Evolutionary conservation across 2,329 filamentous ascomycete genomes (phyloP).

Genomic region (Xylaria sp.): DNA sequence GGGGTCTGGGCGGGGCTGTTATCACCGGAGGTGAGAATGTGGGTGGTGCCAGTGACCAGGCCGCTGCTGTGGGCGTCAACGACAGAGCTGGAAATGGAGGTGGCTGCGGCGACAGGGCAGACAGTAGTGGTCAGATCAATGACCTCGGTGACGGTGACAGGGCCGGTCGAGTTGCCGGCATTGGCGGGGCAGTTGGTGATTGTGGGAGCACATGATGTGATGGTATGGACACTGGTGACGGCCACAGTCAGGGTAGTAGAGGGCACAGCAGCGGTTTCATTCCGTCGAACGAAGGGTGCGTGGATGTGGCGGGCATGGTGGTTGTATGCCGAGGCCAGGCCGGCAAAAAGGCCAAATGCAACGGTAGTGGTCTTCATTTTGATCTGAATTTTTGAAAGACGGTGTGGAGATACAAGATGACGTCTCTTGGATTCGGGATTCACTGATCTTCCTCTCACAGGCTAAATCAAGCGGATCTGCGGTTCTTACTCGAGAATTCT

Average conservation of each 20-base stretch:
- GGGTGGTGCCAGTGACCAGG: slow-evolving; percentile 47
- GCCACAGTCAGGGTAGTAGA: slow-evolving; percentile 50
- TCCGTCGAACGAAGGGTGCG: slow-evolving; percentile 46
- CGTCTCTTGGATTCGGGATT: slow-evolving; percentile 18
- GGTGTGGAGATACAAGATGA: slow-evolving; percentile 11
- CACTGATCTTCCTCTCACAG: slow-evolving; percentile 17
- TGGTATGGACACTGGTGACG: slow-evolving; percentile 48
- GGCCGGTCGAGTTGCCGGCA: slow-evolving; percentile 45
- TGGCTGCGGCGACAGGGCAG: slow-evolving; percentile 52
- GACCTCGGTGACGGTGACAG: slow-evolving; percentile 51
- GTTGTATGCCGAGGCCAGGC: slow-evolving; percentile 49
- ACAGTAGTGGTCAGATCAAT: slow-evolving; percentile 53
- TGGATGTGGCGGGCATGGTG: slow-evolving; percentile 50
- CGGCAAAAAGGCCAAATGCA: slow-evolving; percentile 50
- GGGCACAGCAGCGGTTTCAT: slow-evolving; percentile 41
- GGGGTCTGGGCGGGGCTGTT: slow-evolving; percentile 38
- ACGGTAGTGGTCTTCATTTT: slow-evolving; percentile 52
- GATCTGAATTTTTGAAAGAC: slow-evolving; percentile 11
- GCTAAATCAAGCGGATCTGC: slow-evolving; percentile 38
- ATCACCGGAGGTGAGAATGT: slow-evolving; percentile 39
- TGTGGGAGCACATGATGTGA: slow-evolving; percentile 51
- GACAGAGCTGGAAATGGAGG: slow-evolving; percentile 49
- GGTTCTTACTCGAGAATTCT: slow-evolving; percentile 39
- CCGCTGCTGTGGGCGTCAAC: slow-evolving; percentile 50
- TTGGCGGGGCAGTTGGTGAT: slow-evolving; percentile 51